These are phyloP conservation scores for Hygrophila difformis DNA, from an alignment of 257 asterid genomes.

Conservation along the genomic window DNA sequence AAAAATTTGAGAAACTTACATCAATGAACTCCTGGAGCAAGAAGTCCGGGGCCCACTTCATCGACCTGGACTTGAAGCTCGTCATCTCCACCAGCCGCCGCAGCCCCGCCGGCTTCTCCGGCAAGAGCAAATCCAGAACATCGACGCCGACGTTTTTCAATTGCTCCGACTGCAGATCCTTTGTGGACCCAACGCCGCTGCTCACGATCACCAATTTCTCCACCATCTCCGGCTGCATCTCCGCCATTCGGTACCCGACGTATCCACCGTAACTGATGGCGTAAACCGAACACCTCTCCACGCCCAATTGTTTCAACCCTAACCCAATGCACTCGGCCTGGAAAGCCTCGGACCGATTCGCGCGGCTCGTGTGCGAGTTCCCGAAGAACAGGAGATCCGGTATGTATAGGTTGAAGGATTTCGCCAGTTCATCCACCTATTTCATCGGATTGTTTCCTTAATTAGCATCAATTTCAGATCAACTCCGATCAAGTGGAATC, in stretches of 20 bases:
- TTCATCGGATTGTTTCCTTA: too few relatives aligned
- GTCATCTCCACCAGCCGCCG: slow-evolving; percentile 24
- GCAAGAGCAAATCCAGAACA: slow-evolving; percentile 25
- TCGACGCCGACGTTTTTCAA: slow-evolving; percentile 37
- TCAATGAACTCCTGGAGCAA: slow-evolving; percentile 39
- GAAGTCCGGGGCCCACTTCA: slow-evolving; percentile 30
- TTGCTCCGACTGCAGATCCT: slow-evolving; percentile 33
- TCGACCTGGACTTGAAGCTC: slow-evolving; percentile 27
- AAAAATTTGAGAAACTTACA: slow-evolving; percentile 27
- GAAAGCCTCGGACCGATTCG: slow-evolving; percentile 37
- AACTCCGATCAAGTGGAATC: too few relatives aligned
- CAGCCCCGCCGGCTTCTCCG: slow-evolving; percentile 42
- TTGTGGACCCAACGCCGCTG: slow-evolving; percentile 51
- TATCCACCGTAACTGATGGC: slow-evolving; percentile 58
- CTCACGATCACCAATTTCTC: slow-evolving; percentile 45
- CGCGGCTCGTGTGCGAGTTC: slow-evolving; percentile 33
- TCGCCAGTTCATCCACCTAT: too few relatives aligned
- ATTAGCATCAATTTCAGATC: too few relatives aligned
- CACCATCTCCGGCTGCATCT: slow-evolving; percentile 29
- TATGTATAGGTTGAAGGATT: slow-evolving; percentile 41
- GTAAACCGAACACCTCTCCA: slow-evolving; percentile 25
- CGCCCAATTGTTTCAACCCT: slow-evolving; percentile 33
- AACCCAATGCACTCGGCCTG: slow-evolving; percentile 46
- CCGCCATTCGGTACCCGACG: slow-evolving; percentile 48
- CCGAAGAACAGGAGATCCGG: slow-evolving; percentile 54